Evolutionary conservation across 768 basidiomycete genomes (phyloP), one percentile per base, ranked within the genome.

Genomic region (Suillus brevipes): DNA sequence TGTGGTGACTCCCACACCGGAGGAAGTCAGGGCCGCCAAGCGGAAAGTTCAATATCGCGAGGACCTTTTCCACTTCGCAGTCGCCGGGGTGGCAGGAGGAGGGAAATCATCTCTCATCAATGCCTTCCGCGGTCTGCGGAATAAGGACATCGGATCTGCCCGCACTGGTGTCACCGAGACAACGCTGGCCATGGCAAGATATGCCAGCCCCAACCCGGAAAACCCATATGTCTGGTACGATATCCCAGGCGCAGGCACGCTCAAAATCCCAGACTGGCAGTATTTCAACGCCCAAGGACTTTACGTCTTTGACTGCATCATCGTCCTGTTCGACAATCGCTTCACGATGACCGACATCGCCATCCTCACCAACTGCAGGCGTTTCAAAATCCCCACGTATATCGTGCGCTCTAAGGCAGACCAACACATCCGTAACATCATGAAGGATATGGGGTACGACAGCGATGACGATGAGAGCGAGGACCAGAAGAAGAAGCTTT

Each of bases 201-300:
- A 77, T 56, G 64, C 67, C 25, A 71, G 79, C 57, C 68, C 72
- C 20, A 72, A 63, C 23, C 66, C 61, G 23, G 53, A 67, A 0
- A 65, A 70, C 63, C 71, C 68, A 23, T 70, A 75, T 50, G 71
- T 72, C 23, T 80, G 79, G 79, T 80, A 77, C 59, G 78, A 80
- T 43, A 64, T 80, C 34, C 79, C 78, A 0, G 79, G 79, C 18
- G 78, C 78, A 10, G 78, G 76, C 8, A 80, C 79, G 2, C 62
- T 75, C n/a, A 72, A 68, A 45, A 67, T 78, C 56, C 72, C 76
- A 23, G 77, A 76, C 60, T 79, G 77, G 77, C 72, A 77, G 43
- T 80, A 80, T 64, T 79, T 80, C 65, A 78, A 78, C 40, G 70
- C 74, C 13, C 76, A 79, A 55, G 78, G 78, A 13, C 71, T 80